These are phyloP conservation scores for Cercospora brassicicola DNA, from an alignment of 2,329 filamentous ascomycete species.

Conservation along the genomic window DNA sequence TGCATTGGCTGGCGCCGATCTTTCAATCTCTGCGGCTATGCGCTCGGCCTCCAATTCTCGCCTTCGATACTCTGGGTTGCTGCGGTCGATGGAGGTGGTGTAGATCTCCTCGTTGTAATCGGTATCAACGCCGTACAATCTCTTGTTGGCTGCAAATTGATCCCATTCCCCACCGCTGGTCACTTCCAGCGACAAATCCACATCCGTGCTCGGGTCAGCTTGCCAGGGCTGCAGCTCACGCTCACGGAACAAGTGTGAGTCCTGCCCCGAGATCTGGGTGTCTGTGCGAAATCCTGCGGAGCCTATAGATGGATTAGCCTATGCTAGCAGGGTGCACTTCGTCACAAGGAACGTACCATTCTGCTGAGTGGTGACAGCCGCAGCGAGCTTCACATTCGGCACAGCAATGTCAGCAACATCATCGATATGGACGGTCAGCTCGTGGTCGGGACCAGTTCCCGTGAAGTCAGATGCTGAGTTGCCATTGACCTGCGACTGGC, in stretches of 20 bases:
- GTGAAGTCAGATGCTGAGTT: conserved; percentile 42
- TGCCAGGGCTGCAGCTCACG: conserved; percentile 81
- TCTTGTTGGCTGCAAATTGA: conserved; percentile 88
- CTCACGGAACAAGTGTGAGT: conserved; percentile 60
- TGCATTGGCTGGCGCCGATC: conserved; percentile 68
- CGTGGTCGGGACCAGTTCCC: conserved; percentile 50
- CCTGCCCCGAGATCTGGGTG: conserved; percentile 73
- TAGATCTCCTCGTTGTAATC: conserved; percentile 95
- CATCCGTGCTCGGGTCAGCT: conserved; percentile 54
- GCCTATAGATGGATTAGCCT: conserved; percentile 52
- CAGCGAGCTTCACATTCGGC: conserved; percentile 54
- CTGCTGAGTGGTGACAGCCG: conserved; percentile 52
- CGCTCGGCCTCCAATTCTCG: conserved; percentile 75
- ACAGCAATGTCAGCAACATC: conserved; percentile 60
- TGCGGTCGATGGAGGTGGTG: conserved; percentile 85
- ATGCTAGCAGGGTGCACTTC: not conserved
- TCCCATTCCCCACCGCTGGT: conserved; percentile 65
- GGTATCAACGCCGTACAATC: conserved; percentile 80
- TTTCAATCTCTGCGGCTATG: conserved; percentile 87
- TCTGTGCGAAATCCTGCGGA: conserved; percentile 77
- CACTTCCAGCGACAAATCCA: conserved; percentile 64
- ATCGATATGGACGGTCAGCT: conserved; percentile 62
- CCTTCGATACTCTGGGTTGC: conserved; percentile 76
- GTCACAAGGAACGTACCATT: conserved; percentile 54
- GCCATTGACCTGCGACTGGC: conserved; percentile 50